These are phyloP conservation scores for Melanopsichium pennsylvanicum DNA, from an alignment of 1,284 basidiomycete genomes.

Conservation along the genomic window DNA sequence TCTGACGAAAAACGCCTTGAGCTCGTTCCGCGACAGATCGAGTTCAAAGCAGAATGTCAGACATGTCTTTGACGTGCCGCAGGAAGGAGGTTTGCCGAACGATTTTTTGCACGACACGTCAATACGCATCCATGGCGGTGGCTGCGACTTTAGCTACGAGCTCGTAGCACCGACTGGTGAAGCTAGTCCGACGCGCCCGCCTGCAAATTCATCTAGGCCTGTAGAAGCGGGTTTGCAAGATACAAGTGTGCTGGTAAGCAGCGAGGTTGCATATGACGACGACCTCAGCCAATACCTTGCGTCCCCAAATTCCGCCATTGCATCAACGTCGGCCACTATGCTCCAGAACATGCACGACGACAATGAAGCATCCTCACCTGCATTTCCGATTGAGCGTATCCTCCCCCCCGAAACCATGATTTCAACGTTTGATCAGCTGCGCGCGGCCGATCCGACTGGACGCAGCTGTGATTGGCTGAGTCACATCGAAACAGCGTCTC, in stretches of 20 bases:
- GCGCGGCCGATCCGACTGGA: constrained; percentile 18
- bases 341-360: neutral
- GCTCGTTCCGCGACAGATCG: constrained; percentile 9
- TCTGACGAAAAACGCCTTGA: constrained; percentile 13
- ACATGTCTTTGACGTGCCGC: neutral
- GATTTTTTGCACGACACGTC: neutral
- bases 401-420: constrained; percentile 52
- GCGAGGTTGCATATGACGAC: too few relatives aligned
- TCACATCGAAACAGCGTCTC: constrained; percentile 10
- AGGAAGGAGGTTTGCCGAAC: neutral
- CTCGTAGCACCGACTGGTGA: constrained; percentile 1
- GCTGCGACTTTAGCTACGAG: constrained; percentile 34
- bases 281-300: too few relatives aligned
- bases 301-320: too few relatives aligned
- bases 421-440: constrained; percentile 40
- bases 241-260: neutral
- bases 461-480: constrained; percentile 23
- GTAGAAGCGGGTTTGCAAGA: too few relatives aligned
- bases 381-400: constrained; percentile 32
- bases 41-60: neutral
- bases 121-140: neutral
- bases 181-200: neutral
- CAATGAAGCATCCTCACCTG: neutral
- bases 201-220: neutral
- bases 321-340: too few relatives aligned